Evolutionary conservation across 225 moss, liverwort and hornwort species (phyloP).

Genomic region (Antitrichia curtipendula): DNA sequence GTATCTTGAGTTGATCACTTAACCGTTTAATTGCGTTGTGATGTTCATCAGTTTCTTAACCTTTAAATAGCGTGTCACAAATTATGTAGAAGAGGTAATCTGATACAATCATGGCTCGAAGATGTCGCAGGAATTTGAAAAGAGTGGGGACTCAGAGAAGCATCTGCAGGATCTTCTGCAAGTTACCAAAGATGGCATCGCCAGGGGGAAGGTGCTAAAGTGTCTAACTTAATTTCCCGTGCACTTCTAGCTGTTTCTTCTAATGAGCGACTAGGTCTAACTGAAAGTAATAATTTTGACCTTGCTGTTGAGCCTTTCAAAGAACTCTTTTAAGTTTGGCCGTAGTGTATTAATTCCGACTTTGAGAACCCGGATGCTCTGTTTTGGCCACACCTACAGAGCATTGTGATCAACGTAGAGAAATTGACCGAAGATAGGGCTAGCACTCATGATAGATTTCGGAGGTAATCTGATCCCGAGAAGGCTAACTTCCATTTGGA

Average conservation of each 20-base stretch:
- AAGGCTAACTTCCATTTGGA: not conserved
- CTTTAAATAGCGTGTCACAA: not conserved
- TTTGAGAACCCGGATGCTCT: not conserved
- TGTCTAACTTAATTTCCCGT: not conserved
- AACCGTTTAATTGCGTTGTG: not conserved
- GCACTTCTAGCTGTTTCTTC: not conserved
- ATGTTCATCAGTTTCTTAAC: not conserved
- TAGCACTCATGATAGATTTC: not conserved
- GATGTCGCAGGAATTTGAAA: constrained; percentile 66
- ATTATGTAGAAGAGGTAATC: not conserved
- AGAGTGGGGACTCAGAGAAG: constrained; percentile 67
- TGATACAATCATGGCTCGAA: not conserved
- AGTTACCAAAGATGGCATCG: constrained; percentile 66
- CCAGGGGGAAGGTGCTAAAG: constrained; percentile 65
- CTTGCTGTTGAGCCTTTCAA: not conserved
- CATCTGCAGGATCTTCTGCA: constrained; percentile 68
- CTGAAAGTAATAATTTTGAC: not conserved
- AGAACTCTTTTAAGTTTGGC: not conserved
- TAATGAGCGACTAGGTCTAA: not conserved
- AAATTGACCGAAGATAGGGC: not conserved
- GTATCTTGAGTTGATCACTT: not conserved
- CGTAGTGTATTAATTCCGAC: not conserved
- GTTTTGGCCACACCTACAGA: not conserved
- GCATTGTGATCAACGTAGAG: not conserved
- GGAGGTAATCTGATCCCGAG: not conserved